Evolutionary conservation across 176 grass and related monocot species (phyloP), one percentile per base, ranked within the genome.

Genomic region (Canna indica): DNA sequence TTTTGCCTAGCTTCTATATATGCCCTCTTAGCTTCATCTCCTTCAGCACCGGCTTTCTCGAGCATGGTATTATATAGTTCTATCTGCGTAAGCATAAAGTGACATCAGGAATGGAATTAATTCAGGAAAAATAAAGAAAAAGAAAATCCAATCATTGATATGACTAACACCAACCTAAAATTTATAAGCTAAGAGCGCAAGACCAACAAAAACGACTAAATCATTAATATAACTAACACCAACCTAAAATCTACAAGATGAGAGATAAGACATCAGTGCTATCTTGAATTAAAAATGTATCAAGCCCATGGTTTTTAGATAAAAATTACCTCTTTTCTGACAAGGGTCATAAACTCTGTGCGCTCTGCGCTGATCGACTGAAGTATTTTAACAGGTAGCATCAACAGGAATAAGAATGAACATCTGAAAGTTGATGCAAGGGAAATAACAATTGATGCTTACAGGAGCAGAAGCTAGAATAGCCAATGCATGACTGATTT

Each of bases 401-500:
- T 15, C 65, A 53, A 52, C 59, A 4, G 48, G 79, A 10, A 41
- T 67, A 60, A 71, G 59, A 74, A 29, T 75, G 48, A 24, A 42
- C 54, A 66, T 25, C 29, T 26, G 71, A n/a, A 44, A 62, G 82
- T 35, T 79, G 24, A 31, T 15, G 57, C 54, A 48, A 4, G 14
- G 5, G 61, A 38, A 70, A 39, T 57, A 72, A 14, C 72, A 73
- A 46, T 12, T 71, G 60, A 84, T 75, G 69, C 82, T 38, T 96
- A 96, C 93, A 77, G 93, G 91, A 64, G 86, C 88, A 78, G 93
- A 96, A 71, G 93, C 93, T 0, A 96, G 83, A 58, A 96, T 81
- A 59, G 86, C 88, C 70, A 96, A 65, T 79, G 93, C 88, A 64
- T 71, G 72, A 76, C 93, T 96, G 68, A 96, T 88, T 71, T 90